Evolutionary conservation across 192 early-diverging fungal species (phyloP), one percentile per base, ranked within the genome.

Genomic region (Phycomyces blakesleeanus): DNA sequence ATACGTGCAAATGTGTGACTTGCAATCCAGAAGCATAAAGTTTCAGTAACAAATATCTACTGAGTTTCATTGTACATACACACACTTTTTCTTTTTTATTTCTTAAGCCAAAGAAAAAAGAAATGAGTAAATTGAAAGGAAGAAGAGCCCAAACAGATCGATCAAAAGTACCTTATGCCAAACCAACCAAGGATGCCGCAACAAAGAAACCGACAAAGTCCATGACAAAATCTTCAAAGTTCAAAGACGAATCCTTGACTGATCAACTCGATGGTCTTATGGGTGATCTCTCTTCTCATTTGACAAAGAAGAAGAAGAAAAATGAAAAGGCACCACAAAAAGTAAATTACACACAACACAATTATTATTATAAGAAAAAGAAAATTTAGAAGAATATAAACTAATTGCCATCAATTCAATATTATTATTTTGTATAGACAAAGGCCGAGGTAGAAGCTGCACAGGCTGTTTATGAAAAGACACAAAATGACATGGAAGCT

Each of bases 401-500:
- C 11, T 40, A 15, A 55, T 40, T 24, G 21, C 16, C 6, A 25
- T 47, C 29, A 41, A 24, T 9, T 20, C 7, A 12, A 29, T 15
- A n/a, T 52, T 52, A 50, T 38, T 26, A 57, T 40, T 20, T 29
- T 12, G 26, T 49, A 15, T n/a, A 9, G 8, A 24, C 55, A 42
- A 20, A 15, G 34, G 42, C 29, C 5, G 26, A 63, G 6, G 14
- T 72, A 9, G 70, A 60, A 34, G 39, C 41, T 42, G 70, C 44
- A 29, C 70, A 72, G 25, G 52, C 34, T 41, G 21, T 47, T 0
- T 72, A 72, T 50, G 70, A 72, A 62, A 54, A 66, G 42, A 50
- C 60, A 11, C 63, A 72, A 57, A 61, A 55, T 3, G 70, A 72
- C 24, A 60, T 72, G 59, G 70, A 72, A n/a, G 59, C 56, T 53